These are phyloP conservation scores for Sclerospora graminicola DNA, from an alignment of 352 stramenopile species.

Conservation along the genomic window DNA sequence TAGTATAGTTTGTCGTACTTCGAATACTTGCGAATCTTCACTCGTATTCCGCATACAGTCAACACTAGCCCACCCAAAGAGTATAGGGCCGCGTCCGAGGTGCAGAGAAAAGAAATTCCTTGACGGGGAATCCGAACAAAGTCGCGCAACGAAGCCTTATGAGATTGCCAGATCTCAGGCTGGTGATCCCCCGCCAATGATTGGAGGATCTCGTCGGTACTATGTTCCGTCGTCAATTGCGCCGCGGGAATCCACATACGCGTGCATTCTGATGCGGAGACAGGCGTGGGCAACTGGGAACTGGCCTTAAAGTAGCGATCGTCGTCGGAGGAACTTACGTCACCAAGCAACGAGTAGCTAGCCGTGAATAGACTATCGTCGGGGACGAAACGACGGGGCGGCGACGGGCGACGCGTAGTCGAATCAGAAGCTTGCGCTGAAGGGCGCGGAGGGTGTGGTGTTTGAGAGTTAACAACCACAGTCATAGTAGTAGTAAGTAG, in stretches of 20 bases:
- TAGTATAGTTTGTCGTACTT: neutral
- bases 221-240: neutral
- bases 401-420: neutral
- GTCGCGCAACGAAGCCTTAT: neutral
- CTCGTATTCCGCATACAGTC: neutral
- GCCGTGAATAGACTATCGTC: neutral
- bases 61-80: neutral
- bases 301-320: neutral
- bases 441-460: neutral
- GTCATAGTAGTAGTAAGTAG: too few relatives aligned
- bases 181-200: neutral
- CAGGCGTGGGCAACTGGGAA: neutral
- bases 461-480: too few relatives aligned
- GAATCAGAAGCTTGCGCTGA: neutral
- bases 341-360: constrained; percentile 1
- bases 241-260: neutral
- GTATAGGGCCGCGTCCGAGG: neutral
- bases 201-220: neutral
- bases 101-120: neutral
- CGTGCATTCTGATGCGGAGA: neutral
- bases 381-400: neutral
- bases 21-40: neutral
- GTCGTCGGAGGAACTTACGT: neutral
- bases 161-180: neutral
- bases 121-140: neutral